Evolutionary conservation across 2,329 filamentous ascomycete species (phyloP).

Genomic region (Dothistroma pini): DNA sequence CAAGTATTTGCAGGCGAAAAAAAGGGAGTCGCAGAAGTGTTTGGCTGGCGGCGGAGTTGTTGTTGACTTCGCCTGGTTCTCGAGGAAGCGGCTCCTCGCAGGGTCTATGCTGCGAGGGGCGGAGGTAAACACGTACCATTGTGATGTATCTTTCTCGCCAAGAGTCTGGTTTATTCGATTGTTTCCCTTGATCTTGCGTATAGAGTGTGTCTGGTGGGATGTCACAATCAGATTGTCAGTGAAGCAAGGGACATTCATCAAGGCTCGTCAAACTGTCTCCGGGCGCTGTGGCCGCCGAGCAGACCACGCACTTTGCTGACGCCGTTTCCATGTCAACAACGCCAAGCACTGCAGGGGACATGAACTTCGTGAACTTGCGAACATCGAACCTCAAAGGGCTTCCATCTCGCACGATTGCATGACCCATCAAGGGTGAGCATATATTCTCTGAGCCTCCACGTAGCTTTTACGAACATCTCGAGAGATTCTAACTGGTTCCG

Average conservation of each 20-base stretch:
- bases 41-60: not conserved
- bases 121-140: slow-evolving; percentile 3
- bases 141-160: not conserved
- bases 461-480: not conserved
- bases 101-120: not conserved
- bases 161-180: not conserved
- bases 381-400: not conserved
- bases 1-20: not conserved
- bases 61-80: slow-evolving; percentile 1
- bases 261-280: not conserved
- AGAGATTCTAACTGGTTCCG: not conserved
- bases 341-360: slow-evolving; percentile 1
- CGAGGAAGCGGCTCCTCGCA: not conserved
- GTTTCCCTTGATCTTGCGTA: not conserved
- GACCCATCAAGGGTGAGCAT: not conserved
- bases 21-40: not conserved
- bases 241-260: not conserved
- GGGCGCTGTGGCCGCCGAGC: not conserved
- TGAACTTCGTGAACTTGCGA: not conserved
- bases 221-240: not conserved
- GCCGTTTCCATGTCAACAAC: not conserved
- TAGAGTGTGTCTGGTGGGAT: not conserved
- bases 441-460: not conserved
- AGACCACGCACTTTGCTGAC: not conserved
- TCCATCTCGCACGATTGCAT: not conserved